Conservation (phyloP, 1,284 basidiomycete genomes). For the Rhizopogon hawkerae region DNA sequence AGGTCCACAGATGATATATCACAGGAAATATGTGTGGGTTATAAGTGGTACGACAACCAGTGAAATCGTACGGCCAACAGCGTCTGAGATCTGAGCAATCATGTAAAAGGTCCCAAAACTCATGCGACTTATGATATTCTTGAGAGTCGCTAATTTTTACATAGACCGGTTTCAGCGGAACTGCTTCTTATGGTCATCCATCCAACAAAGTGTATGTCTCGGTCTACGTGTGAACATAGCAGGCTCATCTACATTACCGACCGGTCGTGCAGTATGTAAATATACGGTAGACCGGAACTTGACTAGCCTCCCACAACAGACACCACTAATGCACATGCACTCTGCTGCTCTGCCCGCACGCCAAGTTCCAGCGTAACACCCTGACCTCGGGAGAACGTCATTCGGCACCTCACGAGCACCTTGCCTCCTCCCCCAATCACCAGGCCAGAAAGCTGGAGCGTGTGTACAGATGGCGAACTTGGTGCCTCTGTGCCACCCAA, state of each 20-base stretch:
- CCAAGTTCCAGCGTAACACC: slow-evolving; percentile 95
- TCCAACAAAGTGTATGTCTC: not conserved
- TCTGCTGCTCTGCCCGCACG: slow-evolving; percentile 88
- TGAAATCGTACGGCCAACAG: slow-evolving; percentile 4
- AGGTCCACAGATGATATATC: slow-evolving; percentile 1
- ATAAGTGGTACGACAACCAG: slow-evolving; percentile 3
- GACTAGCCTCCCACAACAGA: slow-evolving; percentile 76
- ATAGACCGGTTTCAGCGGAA: not conserved
- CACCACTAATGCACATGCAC: slow-evolving; percentile 80
- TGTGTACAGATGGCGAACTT: slow-evolving; percentile 82
- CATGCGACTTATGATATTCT: not conserved
- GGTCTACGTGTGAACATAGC: slow-evolving; percentile 2
- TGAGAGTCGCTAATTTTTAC: not conserved
- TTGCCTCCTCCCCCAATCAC: slow-evolving; percentile 87
- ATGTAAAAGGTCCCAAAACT: slow-evolving; percentile 9
- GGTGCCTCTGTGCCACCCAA: slow-evolving; percentile 84
- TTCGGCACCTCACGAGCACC: slow-evolving; percentile 87
- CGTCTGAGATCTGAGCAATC: not conserved
- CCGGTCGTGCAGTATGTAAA: not conserved
- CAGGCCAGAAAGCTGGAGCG: slow-evolving; percentile 86
- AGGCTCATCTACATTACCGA: not conserved
- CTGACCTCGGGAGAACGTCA: slow-evolving; percentile 86
- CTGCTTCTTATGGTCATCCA: slow-evolving; percentile 1
- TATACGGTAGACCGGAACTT: not conserved
- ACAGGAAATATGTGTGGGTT: slow-evolving; percentile 1